Evolutionary conservation across 2,329 filamentous ascomycete genomes (phyloP), one percentile per base, ranked within the genome.

Genomic region (Apiospora arundinis): DNA sequence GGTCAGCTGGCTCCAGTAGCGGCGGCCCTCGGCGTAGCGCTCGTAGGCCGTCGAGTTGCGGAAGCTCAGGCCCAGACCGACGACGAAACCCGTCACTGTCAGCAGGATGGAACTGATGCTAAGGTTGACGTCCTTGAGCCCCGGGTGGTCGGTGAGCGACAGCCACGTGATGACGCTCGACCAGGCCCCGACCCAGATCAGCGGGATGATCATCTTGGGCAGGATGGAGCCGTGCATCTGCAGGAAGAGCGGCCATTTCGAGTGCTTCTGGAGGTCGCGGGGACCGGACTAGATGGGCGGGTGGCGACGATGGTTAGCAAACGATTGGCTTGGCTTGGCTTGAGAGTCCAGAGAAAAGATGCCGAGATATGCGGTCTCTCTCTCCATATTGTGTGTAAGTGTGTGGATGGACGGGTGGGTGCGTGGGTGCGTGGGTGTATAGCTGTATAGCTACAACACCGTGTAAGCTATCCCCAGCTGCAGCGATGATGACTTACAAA

Each of bases 81-180:
- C 92, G 72, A 95, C 92, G 82, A 95, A 95, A 91, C 93, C 93
- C 37, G 93, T 89, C 23, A 95, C 90, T 0, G 93, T 95, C 66
- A 95, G 86, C 23, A 95, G 85, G 60, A 93, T 87, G 25, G 86
- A 90, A 78, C 87, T 87, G 74, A 95, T 89, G 65, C 86, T 87
- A 23, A 91, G 72, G 25, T 74, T 74, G 25, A 28, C 32, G 52
- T 16, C 21, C 32, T 32, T 32, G 32, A 32, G 11, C 7, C 11
- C 11, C 88, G 82, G 42, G 42, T 45, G 42, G 42, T 45, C 83
- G 83, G 72, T 83, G 77, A 45, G 42, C 14, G 83, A 86, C 72
- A 91, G 83, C 56, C 80, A 84, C 28, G 91, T 93, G 75, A 95
- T 90, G 32, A 87, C 78, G 1, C 90, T 91, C 0, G 92, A 85